Evolutionary conservation across 2,329 filamentous ascomycete genomes (phyloP).

Genomic region (Scytalidium sp.): DNA sequence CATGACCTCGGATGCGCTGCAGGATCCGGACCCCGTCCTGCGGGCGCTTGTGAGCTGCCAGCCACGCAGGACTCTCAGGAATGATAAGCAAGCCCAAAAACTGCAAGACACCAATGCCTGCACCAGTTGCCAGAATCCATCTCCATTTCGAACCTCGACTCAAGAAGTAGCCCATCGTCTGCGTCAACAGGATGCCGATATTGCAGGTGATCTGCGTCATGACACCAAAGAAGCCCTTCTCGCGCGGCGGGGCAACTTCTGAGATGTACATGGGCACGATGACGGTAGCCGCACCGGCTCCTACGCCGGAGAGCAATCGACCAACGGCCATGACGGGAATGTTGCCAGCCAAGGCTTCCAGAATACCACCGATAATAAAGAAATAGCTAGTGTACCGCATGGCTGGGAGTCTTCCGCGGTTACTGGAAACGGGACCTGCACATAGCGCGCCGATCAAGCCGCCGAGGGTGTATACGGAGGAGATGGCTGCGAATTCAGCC

Average conservation of each 20-base stretch:
- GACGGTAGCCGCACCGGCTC: slow-evolving; percentile 85
- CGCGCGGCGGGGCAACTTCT: slow-evolving; percentile 74
- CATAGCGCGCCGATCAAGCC: slow-evolving; percentile 80
- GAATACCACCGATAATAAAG: slow-evolving; percentile 71
- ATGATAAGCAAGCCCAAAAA: slow-evolving; percentile 69
- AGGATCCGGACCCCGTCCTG: slow-evolving; percentile 64
- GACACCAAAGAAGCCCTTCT: slow-evolving; percentile 74
- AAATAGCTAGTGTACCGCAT: slow-evolving; percentile 77
- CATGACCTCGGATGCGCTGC: slow-evolving; percentile 70
- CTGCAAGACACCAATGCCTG: slow-evolving; percentile 65
- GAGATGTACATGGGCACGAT: slow-evolving; percentile 94
- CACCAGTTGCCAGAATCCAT: slow-evolving; percentile 73
- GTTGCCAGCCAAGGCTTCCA: slow-evolving; percentile 69
- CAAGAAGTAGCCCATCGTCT: slow-evolving; percentile 82
- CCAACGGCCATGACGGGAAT: slow-evolving; percentile 70
- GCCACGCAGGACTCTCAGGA: slow-evolving; percentile 85
- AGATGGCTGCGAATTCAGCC: slow-evolving; percentile 78
- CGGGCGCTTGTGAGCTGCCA: slow-evolving; percentile 63
- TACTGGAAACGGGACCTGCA: slow-evolving; percentile 75
- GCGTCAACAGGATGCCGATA: slow-evolving; percentile 79
- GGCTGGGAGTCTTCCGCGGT: slow-evolving; percentile 68
- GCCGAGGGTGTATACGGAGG: slow-evolving; percentile 87
- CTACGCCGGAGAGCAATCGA: slow-evolving; percentile 76
- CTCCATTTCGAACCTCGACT: slow-evolving; percentile 80
- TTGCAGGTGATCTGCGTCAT: slow-evolving; percentile 96